Evolutionary conservation across 1,284 basidiomycete genomes (phyloP), one percentile per base, ranked within the genome.

Genomic region (Irpex sp.): DNA sequence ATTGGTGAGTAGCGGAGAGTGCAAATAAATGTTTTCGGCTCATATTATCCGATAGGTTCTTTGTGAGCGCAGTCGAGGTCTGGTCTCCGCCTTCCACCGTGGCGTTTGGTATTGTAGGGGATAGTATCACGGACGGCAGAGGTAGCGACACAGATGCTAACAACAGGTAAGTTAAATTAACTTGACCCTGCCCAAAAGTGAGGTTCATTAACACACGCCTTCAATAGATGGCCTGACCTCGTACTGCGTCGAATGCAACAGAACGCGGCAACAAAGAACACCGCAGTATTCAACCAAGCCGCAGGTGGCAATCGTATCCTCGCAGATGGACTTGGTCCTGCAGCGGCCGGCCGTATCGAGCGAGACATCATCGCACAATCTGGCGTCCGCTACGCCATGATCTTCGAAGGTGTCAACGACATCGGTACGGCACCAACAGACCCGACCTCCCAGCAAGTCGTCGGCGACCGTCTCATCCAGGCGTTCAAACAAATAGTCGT

Each of bases 361-460:
- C 75, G 82, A 3, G 82, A 83, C 69, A 81, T 82, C 37, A 75
- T 84, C 57, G 65, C 79, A 2, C 81, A 82, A 39, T 72, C 79
- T 11, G 77, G 77, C 26, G 76, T 81, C 36, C 71, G 70, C 46
- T 82, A 75, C 70, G 78, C 74, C 31, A 79, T 84, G 75, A 77
- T 83, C 67, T 84, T 82, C 68, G 81, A 83, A 67, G 82, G 82
- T 59, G 79, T 82, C 49, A 84, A 83, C 75, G 81, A 83, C 73
- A 81, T 83, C 60, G 82, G 81, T 4, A 74, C 72, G 2, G 77
- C 78, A 1, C 67, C 65, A 6, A 68, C 79, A 33, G 75, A 74
- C n/a, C 59, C 67, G 1, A 71, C 67, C 15, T 73, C 74, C 9
- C 80, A 81, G 70, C 62, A 72, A 49, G 71, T 65, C 21, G 72